These are phyloP conservation scores for Epithemia pelagica DNA, from an alignment of 108 stramenopile species.

Conservation along the genomic window DNA sequence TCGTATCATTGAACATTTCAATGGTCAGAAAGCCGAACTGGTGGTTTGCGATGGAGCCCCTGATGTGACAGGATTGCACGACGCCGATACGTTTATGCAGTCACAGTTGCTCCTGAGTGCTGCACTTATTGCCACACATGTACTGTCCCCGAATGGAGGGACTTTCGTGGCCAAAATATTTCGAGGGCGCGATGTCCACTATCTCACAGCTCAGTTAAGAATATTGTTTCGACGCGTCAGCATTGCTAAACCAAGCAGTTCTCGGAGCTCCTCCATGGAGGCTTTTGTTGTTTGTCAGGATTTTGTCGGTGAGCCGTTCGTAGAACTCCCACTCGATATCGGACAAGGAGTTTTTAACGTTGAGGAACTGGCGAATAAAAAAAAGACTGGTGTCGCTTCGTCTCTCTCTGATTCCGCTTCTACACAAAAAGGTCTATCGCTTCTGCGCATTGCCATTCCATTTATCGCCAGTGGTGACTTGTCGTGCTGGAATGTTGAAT, in stretches of 20 bases:
- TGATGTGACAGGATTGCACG: constrained; percentile 95
- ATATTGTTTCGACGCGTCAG: constrained; percentile 78
- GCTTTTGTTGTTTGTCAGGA: constrained; percentile 87
- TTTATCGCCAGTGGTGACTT: constrained; percentile 75
- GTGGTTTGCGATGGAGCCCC: constrained; percentile 99
- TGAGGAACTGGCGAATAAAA: neutral
- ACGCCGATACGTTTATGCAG: constrained; percentile 94
- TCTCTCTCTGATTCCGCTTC: neutral
- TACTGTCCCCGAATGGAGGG: constrained; percentile 68
- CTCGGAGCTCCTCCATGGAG: constrained; percentile 85
- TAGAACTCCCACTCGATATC: constrained; percentile 45
- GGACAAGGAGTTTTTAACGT: constrained; percentile 21
- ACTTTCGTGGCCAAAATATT: constrained; percentile 99
- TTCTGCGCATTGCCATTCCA: constrained; percentile 34
- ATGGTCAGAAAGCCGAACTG: constrained; percentile 82
- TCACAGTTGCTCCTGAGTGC: constrained; percentile 90
- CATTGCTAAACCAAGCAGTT: constrained; percentile 82
- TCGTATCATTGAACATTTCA: constrained; percentile 72
- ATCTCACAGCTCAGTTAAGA: constrained; percentile 88
- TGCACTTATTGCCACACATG: constrained; percentile 87
- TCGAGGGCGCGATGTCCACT: constrained; percentile 84
- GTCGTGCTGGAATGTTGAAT: constrained; percentile 33
- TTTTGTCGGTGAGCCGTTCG: constrained; percentile 43
- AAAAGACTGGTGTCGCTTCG: neutral
- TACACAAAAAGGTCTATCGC: neutral